phyloP scores from a whole-genome alignment of 1,284 basidiomycete genomes.

The Leccinum olivaceoglutinosum region DNA sequence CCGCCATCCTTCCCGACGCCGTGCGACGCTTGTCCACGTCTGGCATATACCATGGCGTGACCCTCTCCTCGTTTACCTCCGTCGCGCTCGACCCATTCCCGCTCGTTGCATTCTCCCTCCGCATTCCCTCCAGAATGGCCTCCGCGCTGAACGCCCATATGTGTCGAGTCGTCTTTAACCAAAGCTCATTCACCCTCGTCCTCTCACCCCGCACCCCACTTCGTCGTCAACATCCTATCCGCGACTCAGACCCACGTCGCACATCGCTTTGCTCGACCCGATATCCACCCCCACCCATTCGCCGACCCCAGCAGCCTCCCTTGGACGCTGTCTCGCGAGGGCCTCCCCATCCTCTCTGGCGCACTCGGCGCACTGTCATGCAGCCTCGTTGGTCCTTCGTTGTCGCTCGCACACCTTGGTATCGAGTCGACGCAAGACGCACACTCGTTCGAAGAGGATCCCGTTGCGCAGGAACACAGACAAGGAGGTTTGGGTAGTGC shows the following conservation, averaged over 20 bases:
- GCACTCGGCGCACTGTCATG: constrained; percentile 59
- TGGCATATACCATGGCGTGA: constrained; percentile 71
- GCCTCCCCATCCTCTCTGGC: constrained; percentile 51
- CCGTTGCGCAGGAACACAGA: not conserved
- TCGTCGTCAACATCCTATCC: constrained; percentile 68
- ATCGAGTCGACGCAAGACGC: constrained; percentile 21
- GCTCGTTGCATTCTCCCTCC: constrained; percentile 34
- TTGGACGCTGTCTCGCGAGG: constrained; percentile 39
- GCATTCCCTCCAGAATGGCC: constrained; percentile 86
- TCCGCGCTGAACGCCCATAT: constrained; percentile 40
- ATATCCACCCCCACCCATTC: constrained; percentile 52
- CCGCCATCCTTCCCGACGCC: constrained; percentile 36
- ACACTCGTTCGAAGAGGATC: constrained; percentile 16
- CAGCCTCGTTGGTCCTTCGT: constrained; percentile 36
- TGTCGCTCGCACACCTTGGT: constrained; percentile 36
- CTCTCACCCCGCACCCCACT: constrained; percentile 31
- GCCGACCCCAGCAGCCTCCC: constrained; percentile 18
- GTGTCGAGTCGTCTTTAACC: constrained; percentile 13
- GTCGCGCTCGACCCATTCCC: constrained; percentile 77
- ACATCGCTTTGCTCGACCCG: constrained; percentile 56
- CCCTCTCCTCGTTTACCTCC: constrained; percentile 89
- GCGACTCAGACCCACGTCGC: constrained; percentile 53
- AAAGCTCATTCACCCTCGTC: constrained; percentile 29
- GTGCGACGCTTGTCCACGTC: not conserved
- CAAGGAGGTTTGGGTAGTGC: not conserved